These are phyloP conservation scores for Rhizophagus sp. DNA, from an alignment of 192 early-diverging fungal species.

Conservation along the genomic window DNA sequence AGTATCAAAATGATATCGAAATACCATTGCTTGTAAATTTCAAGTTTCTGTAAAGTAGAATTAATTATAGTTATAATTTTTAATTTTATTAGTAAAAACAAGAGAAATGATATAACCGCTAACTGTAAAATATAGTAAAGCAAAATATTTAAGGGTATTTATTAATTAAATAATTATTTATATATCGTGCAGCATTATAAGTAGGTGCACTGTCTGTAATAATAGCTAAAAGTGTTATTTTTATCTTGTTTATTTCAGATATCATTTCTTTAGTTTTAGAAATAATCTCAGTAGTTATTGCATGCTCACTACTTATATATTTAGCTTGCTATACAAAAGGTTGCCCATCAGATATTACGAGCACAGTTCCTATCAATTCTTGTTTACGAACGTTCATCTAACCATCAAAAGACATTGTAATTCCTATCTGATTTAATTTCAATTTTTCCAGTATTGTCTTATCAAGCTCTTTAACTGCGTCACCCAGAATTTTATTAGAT, in stretches of 20 bases:
- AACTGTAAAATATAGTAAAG: too few species aligned
- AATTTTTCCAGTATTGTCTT: neutral
- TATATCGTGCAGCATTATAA: neutral
- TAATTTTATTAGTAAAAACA: too few species aligned
- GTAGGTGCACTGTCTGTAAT: neutral
- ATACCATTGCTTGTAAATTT: too few species aligned
- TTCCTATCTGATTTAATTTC: neutral
- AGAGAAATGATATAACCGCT: too few species aligned
- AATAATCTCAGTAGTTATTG: neutral
- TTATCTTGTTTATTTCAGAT: neutral
- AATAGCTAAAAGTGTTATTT: conserved; percentile 5
- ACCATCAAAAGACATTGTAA: conserved; percentile 15
- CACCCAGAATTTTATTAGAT: neutral
- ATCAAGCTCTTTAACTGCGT: neutral
- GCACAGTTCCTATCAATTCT: neutral
- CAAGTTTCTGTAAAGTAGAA: too few species aligned
- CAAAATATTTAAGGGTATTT: too few species aligned
- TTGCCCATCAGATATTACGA: neutral
- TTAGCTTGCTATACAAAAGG: neutral
- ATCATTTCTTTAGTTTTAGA: neutral
- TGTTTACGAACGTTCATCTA: neutral
- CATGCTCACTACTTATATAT: conserved; percentile 4
- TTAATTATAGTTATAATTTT: too few species aligned
- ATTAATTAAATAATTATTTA: neutral
- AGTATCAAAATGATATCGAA: too few species aligned